Evolutionary conservation across 306 rosid genomes (phyloP), one percentile per base, ranked within the genome.

Genomic region (Rubus idaeus): DNA sequence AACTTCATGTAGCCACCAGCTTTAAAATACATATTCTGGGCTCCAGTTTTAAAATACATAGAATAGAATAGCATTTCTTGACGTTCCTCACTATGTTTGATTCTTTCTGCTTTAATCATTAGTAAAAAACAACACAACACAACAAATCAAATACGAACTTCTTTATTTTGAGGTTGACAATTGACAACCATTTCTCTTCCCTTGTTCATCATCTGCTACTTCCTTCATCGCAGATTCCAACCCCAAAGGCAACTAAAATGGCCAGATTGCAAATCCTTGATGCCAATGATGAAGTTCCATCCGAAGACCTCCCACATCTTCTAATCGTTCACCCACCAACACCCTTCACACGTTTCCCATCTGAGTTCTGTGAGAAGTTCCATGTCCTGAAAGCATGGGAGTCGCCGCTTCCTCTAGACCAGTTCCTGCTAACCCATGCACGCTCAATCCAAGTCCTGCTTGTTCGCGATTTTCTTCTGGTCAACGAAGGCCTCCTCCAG

Each of bases 391-490:
- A 66, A 60, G 79, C 79, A 2, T 37, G 77, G 49, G 8, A 84
- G 14, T 77, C 85, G 2, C 17, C 42, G 1, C 80, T 76, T 62
- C 55, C 90, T 17, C 79, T 79, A 0, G 64, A 75, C 44, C 75
- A 77, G 17, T 87, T 82, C 83, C 5, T 80, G 42, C 0, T n/a
- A 42, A 1, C 70, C 56, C 35, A 81, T 23, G 78, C 41, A 0
- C 57, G 52, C 11, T 82, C 87, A 17, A 30, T 81, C 23, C 53
- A 18, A 21, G 90, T 86, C 62, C 5, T 87, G 3, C 75, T 86
- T 21, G 2, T 14, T 30, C 26, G n/a, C n/a, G 61, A 8, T 44
- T 9, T 1, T 35, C 18, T 46, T 70, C 3, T 0, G 30, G 4
- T 53, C 1, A 52, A 18, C 35, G 37, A 11, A 17, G 49, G 12